Base-by-base conservation (phyloP, 768 basidiomycete genomes). In the Mycena sanguinolenta region DNA sequence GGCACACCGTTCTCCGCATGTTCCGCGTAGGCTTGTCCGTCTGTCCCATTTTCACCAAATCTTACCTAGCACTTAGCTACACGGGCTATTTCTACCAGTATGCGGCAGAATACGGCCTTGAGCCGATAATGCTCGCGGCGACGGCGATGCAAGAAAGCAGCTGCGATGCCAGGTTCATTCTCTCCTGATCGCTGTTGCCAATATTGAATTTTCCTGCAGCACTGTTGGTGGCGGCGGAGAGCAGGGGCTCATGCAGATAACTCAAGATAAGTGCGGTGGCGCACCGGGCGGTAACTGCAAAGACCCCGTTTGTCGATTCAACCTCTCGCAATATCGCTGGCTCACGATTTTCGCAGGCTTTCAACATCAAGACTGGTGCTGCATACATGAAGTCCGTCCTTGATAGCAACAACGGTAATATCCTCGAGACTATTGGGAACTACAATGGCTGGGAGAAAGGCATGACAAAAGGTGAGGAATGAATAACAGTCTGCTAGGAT, bases 181-280 rank as follows among this genome's bases (percentile, higher is more conserved):
- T 42, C 14, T 19, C 19, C 19, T 19, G 4, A 42, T 34, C 39
- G 39, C 16, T 14, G 10, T 39, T 12, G 8, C 39, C 39, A 39
- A 12, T 12, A 5, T 17, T 17, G 9, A 39, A 39, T 14, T 5
- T n/a, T 17, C 39, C 13, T 14, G 39, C 39, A n/a, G 80, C 19
- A 87, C 87, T 8, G 84, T 89, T 53, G 95, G 95, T 60, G 91
- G 91, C 19, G 93, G 84, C 25, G 93, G 94, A 52, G 95, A 96
- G 79, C 91, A 94, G 75, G 95, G 94, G 36, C 81, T 96, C 61
- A 96, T 96, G 95, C 95, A 96, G 79, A 84, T 96, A 71, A 92
- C 92, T 21, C 76, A 79, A 46, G 93, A 94, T 71, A 96, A 95
- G 79, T 96, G 95, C 74, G 85, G 76, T 53, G 87, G 82, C 65